Conservation (phyloP, 441 rosid species). For the Arabidopsis lyrata region DNA sequence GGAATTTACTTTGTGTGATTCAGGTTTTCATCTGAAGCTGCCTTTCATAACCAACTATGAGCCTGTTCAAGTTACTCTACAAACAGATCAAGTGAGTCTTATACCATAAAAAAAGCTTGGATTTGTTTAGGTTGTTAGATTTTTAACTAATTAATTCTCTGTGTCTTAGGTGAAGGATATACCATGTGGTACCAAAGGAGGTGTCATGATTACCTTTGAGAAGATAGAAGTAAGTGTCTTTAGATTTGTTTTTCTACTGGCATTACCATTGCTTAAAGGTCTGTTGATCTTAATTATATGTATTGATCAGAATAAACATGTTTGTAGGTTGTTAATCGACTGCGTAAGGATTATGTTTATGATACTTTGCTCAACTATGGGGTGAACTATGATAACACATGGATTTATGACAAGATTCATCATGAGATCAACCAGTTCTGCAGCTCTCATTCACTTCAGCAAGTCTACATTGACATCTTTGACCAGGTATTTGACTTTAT, state of each 20-base stretch:
- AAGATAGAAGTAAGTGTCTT: conserved; percentile 73
- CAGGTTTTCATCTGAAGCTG: conserved; percentile 87
- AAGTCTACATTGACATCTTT: conserved; percentile 93
- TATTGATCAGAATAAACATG: conserved; percentile 19
- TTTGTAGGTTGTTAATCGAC: conserved; percentile 81
- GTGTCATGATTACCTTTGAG: conserved; percentile 90
- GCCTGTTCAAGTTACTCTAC: conserved; percentile 96
- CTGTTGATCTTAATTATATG: conserved; percentile 19
- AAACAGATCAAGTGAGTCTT: conserved; percentile 75
- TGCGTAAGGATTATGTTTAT: conserved; percentile 76
- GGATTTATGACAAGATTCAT: conserved; percentile 98
- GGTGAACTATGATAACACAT: conserved; percentile 83
- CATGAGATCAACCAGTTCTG: conserved; percentile 99
- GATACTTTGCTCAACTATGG: conserved; percentile 88
- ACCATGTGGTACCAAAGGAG: conserved; percentile 98
- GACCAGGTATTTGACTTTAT: conserved; percentile 68
- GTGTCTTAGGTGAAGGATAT: conserved; percentile 82
- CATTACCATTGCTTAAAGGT: not conserved
- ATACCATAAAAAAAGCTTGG: not conserved
- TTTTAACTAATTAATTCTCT: not conserved
- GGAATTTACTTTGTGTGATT: not conserved
- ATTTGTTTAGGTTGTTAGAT: conserved; percentile 23
- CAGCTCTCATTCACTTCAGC: conserved; percentile 91
- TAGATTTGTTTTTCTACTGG: not conserved
- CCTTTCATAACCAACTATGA: conserved; percentile 84